phyloP scores from a whole-genome alignment of 805 yeast genomes.

The Candida railenensis region DNA sequence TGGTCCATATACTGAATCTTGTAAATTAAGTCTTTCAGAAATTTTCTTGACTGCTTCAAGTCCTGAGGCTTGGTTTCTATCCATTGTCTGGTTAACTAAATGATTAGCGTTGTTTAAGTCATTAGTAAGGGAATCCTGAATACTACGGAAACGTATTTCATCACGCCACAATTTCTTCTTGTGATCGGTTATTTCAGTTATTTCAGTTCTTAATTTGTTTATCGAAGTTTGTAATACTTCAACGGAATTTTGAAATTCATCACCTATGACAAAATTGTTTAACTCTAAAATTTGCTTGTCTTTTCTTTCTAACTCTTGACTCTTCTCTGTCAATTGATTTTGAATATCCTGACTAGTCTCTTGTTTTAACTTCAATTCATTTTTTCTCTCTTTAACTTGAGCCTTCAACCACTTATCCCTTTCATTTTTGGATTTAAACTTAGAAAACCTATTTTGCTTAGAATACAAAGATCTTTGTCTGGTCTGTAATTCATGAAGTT shows the following conservation, averaged over 20 bases:
- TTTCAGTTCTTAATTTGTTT: slow-evolving; percentile 40
- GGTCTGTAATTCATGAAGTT: slow-evolving; percentile 42
- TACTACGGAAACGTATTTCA: slow-evolving; percentile 63
- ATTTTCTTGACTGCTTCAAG: slow-evolving; percentile 67
- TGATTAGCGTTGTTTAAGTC: slow-evolving; percentile 60
- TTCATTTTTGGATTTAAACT: slow-evolving; percentile 53
- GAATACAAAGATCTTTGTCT: slow-evolving; percentile 61
- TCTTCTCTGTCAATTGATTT: slow-evolving; percentile 17
- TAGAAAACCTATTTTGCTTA: slow-evolving; percentile 68
- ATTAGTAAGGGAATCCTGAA: slow-evolving; percentile 51
- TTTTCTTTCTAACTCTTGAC: slow-evolving; percentile 22
- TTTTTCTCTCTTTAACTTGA: slow-evolving; percentile 44
- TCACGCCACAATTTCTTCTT: slow-evolving; percentile 78
- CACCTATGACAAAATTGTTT: slow-evolving; percentile 9
- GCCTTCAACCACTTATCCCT: slow-evolving; percentile 65
- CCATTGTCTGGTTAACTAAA: slow-evolving; percentile 70
- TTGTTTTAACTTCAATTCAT: slow-evolving; percentile 25
- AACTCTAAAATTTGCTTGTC: slow-evolving; percentile 14
- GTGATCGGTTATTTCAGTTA: slow-evolving; percentile 54
- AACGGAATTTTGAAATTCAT: slow-evolving; percentile 7
- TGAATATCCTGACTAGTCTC: slow-evolving; percentile 21
- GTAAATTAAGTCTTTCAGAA: slow-evolving; percentile 54
- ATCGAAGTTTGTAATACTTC: slow-evolving; percentile 35
- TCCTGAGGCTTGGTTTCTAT: slow-evolving; percentile 67
- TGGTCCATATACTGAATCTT: slow-evolving; percentile 71